These are phyloP conservation scores for Boletellus emodensis DNA, from an alignment of 768 basidiomycete genomes.

Conservation along the genomic window DNA sequence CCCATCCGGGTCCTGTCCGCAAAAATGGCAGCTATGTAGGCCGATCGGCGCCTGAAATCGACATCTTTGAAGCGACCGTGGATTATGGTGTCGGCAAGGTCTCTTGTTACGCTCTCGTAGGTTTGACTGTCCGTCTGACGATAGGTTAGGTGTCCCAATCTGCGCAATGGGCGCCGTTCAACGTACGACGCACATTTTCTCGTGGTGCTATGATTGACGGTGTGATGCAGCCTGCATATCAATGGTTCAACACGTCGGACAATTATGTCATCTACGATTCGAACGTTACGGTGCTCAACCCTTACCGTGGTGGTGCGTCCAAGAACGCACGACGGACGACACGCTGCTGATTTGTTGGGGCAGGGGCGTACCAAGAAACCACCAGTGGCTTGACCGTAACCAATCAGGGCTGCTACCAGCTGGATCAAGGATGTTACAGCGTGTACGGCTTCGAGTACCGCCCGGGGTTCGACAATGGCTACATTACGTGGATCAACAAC, in stretches of 20 bases:
- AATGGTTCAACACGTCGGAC: slow-evolving; percentile 34
- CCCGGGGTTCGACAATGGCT: slow-evolving; percentile 47
- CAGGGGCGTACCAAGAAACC: slow-evolving; percentile 39
- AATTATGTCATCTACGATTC: slow-evolving; percentile 37
- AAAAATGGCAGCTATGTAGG: slow-evolving; percentile 49
- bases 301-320: slow-evolving; percentile 41
- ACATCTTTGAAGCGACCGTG: slow-evolving; percentile 51
- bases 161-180: slow-evolving; percentile 41
- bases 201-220: neutral
- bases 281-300: slow-evolving; percentile 35
- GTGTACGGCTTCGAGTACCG: slow-evolving; percentile 55
- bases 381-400: slow-evolving; percentile 34
- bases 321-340: neutral
- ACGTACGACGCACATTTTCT: slow-evolving; percentile 21
- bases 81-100: slow-evolving; percentile 34
- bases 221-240: slow-evolving; percentile 39
- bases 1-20: slow-evolving; percentile 53
- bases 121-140: slow-evolving; percentile 8
- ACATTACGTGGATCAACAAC: slow-evolving; percentile 69
- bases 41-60: slow-evolving; percentile 56
- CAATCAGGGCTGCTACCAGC: slow-evolving; percentile 45
- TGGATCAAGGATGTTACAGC: slow-evolving; percentile 38
- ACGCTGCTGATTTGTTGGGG: slow-evolving; percentile 1
- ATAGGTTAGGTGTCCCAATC: slow-evolving; percentile 47
- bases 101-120: slow-evolving; percentile 6